Percentiles rank a stretch among this genome's conserved stretches.
These are phyloP conservation scores for Nakazawaea siamensis DNA, from an alignment of 805 yeast species.

Conservation along the genomic window DNA sequence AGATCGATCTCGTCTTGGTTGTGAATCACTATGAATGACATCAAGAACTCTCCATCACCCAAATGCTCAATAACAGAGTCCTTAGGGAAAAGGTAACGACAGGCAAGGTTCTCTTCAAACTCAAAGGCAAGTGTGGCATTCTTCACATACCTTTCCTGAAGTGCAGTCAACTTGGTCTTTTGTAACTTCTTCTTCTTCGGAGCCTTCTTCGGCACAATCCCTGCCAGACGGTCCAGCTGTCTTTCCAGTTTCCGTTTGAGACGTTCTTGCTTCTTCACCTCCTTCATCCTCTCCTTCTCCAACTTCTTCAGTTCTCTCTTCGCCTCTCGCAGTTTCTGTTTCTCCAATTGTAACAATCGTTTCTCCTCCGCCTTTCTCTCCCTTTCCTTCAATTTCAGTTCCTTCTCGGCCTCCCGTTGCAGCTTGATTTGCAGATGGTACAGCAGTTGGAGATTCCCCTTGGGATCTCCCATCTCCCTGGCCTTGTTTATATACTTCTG, in stretches of 20 bases:
- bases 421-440: constrained; percentile 9
- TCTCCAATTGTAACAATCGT: constrained; percentile 6
- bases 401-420: constrained; percentile 12
- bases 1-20: constrained; percentile 36
- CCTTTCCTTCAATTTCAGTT: constrained; percentile 10
- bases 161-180: constrained; percentile 62
- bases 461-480: constrained; percentile 51
- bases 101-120: constrained; percentile 69
- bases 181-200: constrained; percentile 14
- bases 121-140: constrained; percentile 79
- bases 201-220: constrained; percentile 14
- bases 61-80: constrained; percentile 63
- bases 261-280: neutral
- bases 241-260: constrained; percentile 11
- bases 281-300: constrained; percentile 14
- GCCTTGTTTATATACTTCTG: constrained; percentile 79
- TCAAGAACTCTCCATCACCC: constrained; percentile 32
- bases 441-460: constrained; percentile 2
- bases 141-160: constrained; percentile 62
- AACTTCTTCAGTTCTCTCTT: constrained; percentile 15
- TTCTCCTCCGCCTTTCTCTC: constrained; percentile 12
- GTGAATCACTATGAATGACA: constrained; percentile 43
- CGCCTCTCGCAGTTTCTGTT: constrained; percentile 13
- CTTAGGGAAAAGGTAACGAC: constrained; percentile 69
- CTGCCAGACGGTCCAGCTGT: constrained; percentile 10